Base-by-base conservation (phyloP, 1,139 yeast genomes). In the Suhomyces yuchorum region DNA sequence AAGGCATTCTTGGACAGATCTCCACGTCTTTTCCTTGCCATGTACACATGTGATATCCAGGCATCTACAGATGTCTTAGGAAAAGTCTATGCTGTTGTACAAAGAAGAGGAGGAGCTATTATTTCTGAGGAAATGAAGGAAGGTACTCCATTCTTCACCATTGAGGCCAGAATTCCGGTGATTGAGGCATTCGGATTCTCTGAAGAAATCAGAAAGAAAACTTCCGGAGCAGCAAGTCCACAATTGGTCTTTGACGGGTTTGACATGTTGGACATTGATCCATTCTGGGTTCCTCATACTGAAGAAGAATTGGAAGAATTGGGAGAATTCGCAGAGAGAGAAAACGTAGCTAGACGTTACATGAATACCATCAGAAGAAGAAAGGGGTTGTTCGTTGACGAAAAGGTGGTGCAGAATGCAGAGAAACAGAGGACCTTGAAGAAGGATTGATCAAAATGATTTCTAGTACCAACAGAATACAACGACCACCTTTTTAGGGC, bases 271-370 rank as follows among this genome's bases (percentile, higher is more conserved):
- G 96, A 90, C 53, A 81, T 87, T 56, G 98, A 95, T 71, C 99
- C 99, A 36, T 95, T 87, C 75, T 95, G 99, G 99, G 96, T 93
- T 11, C 99, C 99, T n/a, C 89, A 93, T 6, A 95, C 99, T 0
- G 97, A 89, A 59, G 98, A 91, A 65, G 99, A 95, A 63, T 70
- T 93, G 43, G 99, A 93, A 63, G 96, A 91, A 51, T 73, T 89
- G 42, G 99, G 99, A 24, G 97, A 90, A 55, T 80, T 82, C 56
- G 97, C 97, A 0, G 99, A 95, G 59, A 80, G 89, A 59, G 98
- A 91, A 59, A 93, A 93, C 61, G 75, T 91, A 51, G 98, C 97
- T 0, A 79, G 96, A 63, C 75, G 78, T 58, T 93, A 93, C 63
- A 87, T 93, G 86, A 90, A 89, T 53, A 73, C 71, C 30, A 82